phyloP scores from a whole-genome alignment of 805 yeast genomes.

The Wickerhamomyces bovis region DNA sequence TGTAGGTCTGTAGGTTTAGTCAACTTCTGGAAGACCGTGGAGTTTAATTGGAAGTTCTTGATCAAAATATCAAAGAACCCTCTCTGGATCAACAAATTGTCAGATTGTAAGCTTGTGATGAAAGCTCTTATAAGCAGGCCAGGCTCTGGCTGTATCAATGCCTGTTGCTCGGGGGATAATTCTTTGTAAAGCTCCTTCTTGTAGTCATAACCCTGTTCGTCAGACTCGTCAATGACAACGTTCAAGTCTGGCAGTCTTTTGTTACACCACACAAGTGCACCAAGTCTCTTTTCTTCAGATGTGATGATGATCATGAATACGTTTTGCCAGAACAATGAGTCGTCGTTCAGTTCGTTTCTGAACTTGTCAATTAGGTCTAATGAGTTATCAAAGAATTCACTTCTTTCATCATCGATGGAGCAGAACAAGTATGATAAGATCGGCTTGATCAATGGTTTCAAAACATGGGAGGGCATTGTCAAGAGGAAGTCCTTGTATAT shows the following conservation, averaged over 20 bases:
- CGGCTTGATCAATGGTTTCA: slow-evolving; percentile 60
- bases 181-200: slow-evolving; percentile 18
- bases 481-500: slow-evolving; percentile 53
- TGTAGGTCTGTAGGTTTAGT: slow-evolving; percentile 49
- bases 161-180: slow-evolving; percentile 45
- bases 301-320: slow-evolving; percentile 69
- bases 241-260: slow-evolving; percentile 59
- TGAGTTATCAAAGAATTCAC: slow-evolving; percentile 68
- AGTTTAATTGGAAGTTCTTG: slow-evolving; percentile 58
- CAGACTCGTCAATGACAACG: slow-evolving; percentile 22
- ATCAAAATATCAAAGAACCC: slow-evolving; percentile 82
- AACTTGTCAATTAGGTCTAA: slow-evolving; percentile 55
- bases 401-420: slow-evolving; percentile 88
- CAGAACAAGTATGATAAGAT: slow-evolving; percentile 70
- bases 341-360: slow-evolving; percentile 51
- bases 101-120: slow-evolving; percentile 57
- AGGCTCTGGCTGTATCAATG: slow-evolving; percentile 68
- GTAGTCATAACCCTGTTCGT: slow-evolving; percentile 19
- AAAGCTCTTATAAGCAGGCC: slow-evolving; percentile 75
- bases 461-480: slow-evolving; percentile 38
- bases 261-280: slow-evolving; percentile 75
- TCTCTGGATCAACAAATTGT: slow-evolving; percentile 70
- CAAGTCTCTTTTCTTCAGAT: slow-evolving; percentile 74
- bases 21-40: slow-evolving; percentile 45
- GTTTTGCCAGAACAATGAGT: slow-evolving; percentile 81